Conservation (phyloP, 179 eudicot species). For the Pouteria campechiana region DNA sequence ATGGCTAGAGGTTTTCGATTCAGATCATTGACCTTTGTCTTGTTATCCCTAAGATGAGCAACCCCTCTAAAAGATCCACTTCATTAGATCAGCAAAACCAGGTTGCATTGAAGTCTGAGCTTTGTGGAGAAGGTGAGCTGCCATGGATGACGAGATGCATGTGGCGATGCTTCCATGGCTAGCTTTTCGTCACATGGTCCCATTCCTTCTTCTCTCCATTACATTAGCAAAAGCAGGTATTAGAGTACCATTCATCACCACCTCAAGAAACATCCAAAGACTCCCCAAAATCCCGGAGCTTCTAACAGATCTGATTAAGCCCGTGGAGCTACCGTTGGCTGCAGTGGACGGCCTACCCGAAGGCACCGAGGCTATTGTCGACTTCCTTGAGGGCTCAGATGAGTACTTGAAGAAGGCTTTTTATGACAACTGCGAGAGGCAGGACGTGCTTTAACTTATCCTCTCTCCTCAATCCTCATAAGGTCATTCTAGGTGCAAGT, state of each 20-base stretch:
- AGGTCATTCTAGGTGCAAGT: too few relatives aligned
- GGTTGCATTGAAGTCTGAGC: too few relatives aligned
- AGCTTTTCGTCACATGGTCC: slow-evolving; percentile 16
- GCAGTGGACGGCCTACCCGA: slow-evolving; percentile 11
- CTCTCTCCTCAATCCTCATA: too few relatives aligned
- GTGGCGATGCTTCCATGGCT: slow-evolving; percentile 20
- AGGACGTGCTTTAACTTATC: too few relatives aligned
- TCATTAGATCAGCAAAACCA: too few relatives aligned
- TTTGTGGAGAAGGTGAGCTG: too few relatives aligned
- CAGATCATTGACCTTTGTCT: too few relatives aligned
- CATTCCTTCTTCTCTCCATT: slow-evolving; percentile 12
- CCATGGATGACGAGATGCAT: not conserved
- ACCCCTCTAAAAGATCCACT: too few relatives aligned
- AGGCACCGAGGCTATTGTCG: slow-evolving; percentile 31
- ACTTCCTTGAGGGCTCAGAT: slow-evolving; percentile 10
- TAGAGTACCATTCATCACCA: slow-evolving; percentile 14
- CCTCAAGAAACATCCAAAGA: slow-evolving; percentile 12
- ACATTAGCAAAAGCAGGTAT: slow-evolving; percentile 16
- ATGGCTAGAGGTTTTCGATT: too few relatives aligned
- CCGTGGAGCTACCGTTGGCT: slow-evolving; percentile 11
- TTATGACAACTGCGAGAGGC: too few relatives aligned
- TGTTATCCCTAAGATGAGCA: too few relatives aligned
- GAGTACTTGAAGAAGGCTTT: slow-evolving; percentile 10
- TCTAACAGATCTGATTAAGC: slow-evolving; percentile 2
- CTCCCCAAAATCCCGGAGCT: slow-evolving; percentile 16